Base-by-base conservation (phyloP, 306 rosid genomes). In the Lathyrus sativus region DNA sequence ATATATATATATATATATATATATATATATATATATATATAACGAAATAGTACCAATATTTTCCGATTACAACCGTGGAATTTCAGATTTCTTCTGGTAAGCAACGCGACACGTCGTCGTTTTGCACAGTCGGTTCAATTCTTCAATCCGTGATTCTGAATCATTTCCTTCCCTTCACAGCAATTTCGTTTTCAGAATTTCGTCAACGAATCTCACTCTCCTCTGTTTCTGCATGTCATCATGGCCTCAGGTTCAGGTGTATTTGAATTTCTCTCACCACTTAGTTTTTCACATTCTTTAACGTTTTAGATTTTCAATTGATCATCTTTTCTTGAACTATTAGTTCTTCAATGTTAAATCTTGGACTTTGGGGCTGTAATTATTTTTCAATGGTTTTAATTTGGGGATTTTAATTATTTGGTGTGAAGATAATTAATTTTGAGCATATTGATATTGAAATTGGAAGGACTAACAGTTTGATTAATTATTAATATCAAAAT, bases 231-330 rank as follows among this genome's bases (percentile, higher is more conserved):
- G 5, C 62, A 9, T 62, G 50, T 62, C n/a, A 39, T 57, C 71
- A 91, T 89, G 97, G 88, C 95, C 64, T 85, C 97, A 71, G 88
- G 96, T 82, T 89, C 97, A 73, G 97, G 97, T 88, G 53, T 18
- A 11, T 29, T 45, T 17, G 2, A 7, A 59, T 55, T 58, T 66
- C 68, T 38, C 53, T 76, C 66, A 41, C 5, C 67, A 13, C 22
- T n/a, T 35, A 48, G 18, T 26, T 53, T 51, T 5, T 3, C 37
- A 15, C 22, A 42, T 71, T 41, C 75, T 62, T 61, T 62, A 39
- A 3, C 19, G 42, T 31, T 72, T 12, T 17, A 7, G 17, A 22
- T 75, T 75, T 58, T 56, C 14, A 43, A 66, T 66, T 72, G 7
- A 12, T 9, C 1, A 48, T 39, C 11, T 54, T 49, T 73, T 71